phyloP scores from a whole-genome alignment of 106 monocot genomes.

The Dendrobium chrysotoxum region DNA sequence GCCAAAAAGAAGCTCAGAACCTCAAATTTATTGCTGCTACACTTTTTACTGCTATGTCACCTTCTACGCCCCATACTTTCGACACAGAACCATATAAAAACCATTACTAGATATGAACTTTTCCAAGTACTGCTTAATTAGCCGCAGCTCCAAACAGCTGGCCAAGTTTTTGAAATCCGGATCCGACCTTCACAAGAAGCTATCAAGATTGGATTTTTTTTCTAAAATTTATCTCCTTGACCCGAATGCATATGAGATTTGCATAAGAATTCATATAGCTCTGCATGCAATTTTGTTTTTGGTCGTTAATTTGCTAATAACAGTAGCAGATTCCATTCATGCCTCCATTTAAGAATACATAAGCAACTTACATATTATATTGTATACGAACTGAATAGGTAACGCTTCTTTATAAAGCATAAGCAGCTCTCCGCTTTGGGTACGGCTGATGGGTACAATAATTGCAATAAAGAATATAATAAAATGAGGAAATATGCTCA shows the following conservation, averaged over 20 bases:
- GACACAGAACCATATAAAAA: background rate
- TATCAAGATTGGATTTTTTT: background rate
- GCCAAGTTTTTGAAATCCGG: background rate
- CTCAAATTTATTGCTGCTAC: background rate
- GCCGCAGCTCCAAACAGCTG: background rate
- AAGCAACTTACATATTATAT: background rate
- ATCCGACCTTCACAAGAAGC: background rate
- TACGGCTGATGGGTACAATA: background rate
- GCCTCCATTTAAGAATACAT: background rate
- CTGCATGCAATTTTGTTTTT: background rate
- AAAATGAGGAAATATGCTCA: background rate
- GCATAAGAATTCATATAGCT: too few species aligned
- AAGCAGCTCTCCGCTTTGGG: background rate
- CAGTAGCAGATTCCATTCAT: background rate
- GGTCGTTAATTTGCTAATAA: background rate
- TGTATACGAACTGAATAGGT: too few species aligned
- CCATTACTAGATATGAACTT: background rate
- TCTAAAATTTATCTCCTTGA: too few species aligned
- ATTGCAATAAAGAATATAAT: constrained; percentile 3
- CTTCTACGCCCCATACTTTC: background rate
- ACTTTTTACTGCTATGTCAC: background rate
- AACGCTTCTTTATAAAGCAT: background rate
- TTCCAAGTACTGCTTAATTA: background rate
- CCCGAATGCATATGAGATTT: too few species aligned
- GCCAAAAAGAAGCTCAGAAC: constrained; percentile 8